These are phyloP conservation scores for Sicyos baderoa DNA, from an alignment of 306 rosid species.

Conservation along the genomic window DNA sequence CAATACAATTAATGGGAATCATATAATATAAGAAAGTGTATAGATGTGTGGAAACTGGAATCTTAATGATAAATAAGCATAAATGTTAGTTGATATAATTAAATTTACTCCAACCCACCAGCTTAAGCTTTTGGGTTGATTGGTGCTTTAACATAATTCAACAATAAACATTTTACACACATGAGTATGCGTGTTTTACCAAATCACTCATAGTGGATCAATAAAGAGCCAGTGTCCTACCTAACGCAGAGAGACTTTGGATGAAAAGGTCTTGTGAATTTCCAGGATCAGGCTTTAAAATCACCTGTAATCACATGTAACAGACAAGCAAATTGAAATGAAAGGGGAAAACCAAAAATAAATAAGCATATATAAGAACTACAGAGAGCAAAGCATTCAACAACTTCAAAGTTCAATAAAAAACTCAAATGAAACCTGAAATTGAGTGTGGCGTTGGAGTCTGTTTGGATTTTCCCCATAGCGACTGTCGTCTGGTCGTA, in stretches of 20 bases:
- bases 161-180: too few relatives aligned
- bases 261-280: constrained; percentile 93
- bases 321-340: constrained; percentile 18
- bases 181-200: too few relatives aligned
- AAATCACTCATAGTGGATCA: background rate
- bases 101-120: too few relatives aligned
- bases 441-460: constrained; percentile 94
- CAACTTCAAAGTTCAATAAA: constrained; percentile 5
- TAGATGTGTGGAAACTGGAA: background rate
- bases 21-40: background rate
- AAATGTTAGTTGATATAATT: too few relatives aligned
- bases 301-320: constrained; percentile 51
- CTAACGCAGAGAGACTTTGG: constrained; percentile 80
- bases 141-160: too few relatives aligned
- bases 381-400: background rate
- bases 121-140: too few relatives aligned
- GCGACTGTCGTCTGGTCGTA: constrained; percentile 92
- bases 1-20: background rate
- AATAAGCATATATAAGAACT: background rate
- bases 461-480: constrained; percentile 98
- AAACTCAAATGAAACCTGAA: constrained; percentile 52
- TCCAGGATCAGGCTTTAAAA: constrained; percentile 98
- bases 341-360: constrained; percentile 5
- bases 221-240: constrained; percentile 33
- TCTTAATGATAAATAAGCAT: background rate